These are phyloP conservation scores for Emergomyces pasteurianus DNA, from an alignment of 2,329 filamentous ascomycete genomes.

Conservation along the genomic window DNA sequence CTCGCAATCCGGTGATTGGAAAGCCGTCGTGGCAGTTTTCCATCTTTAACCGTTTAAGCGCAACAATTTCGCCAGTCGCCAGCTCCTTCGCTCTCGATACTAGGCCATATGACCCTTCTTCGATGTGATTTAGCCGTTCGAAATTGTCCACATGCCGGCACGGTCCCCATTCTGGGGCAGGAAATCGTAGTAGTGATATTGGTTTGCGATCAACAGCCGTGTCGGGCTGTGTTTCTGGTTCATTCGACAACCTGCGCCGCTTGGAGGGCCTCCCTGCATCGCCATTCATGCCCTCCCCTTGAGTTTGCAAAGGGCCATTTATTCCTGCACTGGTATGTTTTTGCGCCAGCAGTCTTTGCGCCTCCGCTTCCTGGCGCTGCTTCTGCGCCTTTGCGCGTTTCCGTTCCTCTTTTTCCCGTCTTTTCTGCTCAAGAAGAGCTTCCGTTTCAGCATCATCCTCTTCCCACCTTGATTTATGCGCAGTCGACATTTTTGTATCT, in stretches of 20 bases:
- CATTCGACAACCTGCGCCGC: constrained; percentile 49
- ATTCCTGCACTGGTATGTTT: constrained; percentile 13
- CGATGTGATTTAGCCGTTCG: constrained; percentile 89
- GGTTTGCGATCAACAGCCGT: constrained; percentile 23
- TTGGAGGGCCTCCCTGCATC: constrained; percentile 43
- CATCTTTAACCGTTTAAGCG: constrained; percentile 87
- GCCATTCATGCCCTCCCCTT: constrained; percentile 13
- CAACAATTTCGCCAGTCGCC: constrained; percentile 66
- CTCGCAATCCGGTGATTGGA: constrained; percentile 81
- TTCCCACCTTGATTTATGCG: constrained; percentile 71
- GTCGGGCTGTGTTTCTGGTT: constrained; percentile 16
- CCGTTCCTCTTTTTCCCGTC: constrained; percentile 79
- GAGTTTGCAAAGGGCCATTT: not conserved
- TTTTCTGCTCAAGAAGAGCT: constrained; percentile 54
- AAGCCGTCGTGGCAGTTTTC: constrained; percentile 69
- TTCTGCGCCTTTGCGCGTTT: constrained; percentile 73
- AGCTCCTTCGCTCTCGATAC: constrained; percentile 73
- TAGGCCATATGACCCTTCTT: constrained; percentile 93
- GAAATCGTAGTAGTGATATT: constrained; percentile 58
- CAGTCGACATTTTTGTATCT: constrained; percentile 42
- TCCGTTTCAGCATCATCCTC: constrained; percentile 70
- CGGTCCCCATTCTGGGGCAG: constrained; percentile 53
- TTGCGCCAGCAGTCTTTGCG: constrained; percentile 23
- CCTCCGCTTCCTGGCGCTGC: constrained; percentile 51
- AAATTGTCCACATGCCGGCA: constrained; percentile 76